Percentiles rank a stretch among this genome's conserved stretches.
Conservation (phyloP, 2,329 filamentous ascomycete species). For the Macrophomina pseudophaseolina region DNA sequence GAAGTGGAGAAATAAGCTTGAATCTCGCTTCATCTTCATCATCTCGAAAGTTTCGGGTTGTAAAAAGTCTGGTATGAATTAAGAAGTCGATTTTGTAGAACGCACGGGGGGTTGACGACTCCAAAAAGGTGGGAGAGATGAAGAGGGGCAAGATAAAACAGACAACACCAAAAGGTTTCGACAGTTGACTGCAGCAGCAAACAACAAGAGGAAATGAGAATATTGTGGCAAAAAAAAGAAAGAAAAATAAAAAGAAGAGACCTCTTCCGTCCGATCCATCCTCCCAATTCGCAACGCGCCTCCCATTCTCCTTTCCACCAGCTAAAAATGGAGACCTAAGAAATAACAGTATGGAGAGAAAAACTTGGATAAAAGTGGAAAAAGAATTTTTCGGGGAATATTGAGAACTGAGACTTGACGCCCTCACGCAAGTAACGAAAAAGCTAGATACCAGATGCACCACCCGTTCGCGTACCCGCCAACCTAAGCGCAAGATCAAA, state of each 20-base stretch:
- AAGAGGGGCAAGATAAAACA: background rate
- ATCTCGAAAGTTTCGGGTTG: background rate
- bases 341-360: constrained; percentile 7
- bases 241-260: background rate
- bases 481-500: constrained; percentile 15
- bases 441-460: constrained; percentile 24
- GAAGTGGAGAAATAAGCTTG: background rate
- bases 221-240: background rate
- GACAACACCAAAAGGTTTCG: constrained; percentile 7
- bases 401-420: constrained; percentile 22
- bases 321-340: background rate
- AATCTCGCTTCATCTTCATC: background rate
- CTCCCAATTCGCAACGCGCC: constrained; percentile 12
- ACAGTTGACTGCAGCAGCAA: background rate
- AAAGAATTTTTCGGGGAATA: constrained; percentile 25
- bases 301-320: constrained; percentile 4
- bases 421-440: constrained; percentile 18
- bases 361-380: constrained; percentile 5
- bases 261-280: constrained; percentile 15
- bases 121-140: background rate
- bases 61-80: constrained; percentile 19
- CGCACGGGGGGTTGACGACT: background rate
- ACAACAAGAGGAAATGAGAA: background rate
- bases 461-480: constrained; percentile 19
- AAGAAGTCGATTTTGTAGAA: constrained; percentile 23